Conservation (phyloP, 1,139 yeast species). For the Blastobotrys serpentis region DNA sequence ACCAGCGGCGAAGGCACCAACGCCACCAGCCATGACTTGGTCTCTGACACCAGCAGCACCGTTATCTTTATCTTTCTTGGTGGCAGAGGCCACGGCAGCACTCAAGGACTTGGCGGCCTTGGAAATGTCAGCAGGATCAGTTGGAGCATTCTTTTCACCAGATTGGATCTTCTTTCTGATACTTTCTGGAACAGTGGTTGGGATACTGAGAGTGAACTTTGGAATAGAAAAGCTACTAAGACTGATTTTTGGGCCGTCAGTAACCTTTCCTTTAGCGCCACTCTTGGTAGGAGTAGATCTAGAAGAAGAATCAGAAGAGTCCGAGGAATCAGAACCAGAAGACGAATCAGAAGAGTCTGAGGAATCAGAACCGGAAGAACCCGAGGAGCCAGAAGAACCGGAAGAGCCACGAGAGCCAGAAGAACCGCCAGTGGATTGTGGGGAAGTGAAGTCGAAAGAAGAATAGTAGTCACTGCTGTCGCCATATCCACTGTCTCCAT, state of each 20-base stretch:
- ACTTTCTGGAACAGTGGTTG: not conserved
- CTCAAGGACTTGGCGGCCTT: slow-evolving; percentile 1
- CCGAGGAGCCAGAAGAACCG: not conserved
- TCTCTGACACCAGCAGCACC: not conserved
- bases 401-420: not conserved
- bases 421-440: too few relatives aligned
- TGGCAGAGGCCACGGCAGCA: not conserved
- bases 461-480: too few relatives aligned
- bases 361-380: slow-evolving; percentile 6
- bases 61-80: not conserved
- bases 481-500: not conserved
- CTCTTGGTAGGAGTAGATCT: not conserved
- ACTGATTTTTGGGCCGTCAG: too few relatives aligned
- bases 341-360: not conserved
- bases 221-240: too few relatives aligned
- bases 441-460: too few relatives aligned
- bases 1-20: slow-evolving; percentile 7
- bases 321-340: not conserved
- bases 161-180: not conserved
- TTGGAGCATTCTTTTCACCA: not conserved
- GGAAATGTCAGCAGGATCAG: not conserved
- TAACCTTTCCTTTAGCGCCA: too few relatives aligned
- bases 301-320: not conserved
- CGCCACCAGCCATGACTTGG: not conserved
- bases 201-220: not conserved